Percentiles rank a stretch among this genome's conserved stretches.
phyloP scores from a whole-genome alignment of 2,329 filamentous ascomycete genomes.

The Aspergillus hiratsukae region DNA sequence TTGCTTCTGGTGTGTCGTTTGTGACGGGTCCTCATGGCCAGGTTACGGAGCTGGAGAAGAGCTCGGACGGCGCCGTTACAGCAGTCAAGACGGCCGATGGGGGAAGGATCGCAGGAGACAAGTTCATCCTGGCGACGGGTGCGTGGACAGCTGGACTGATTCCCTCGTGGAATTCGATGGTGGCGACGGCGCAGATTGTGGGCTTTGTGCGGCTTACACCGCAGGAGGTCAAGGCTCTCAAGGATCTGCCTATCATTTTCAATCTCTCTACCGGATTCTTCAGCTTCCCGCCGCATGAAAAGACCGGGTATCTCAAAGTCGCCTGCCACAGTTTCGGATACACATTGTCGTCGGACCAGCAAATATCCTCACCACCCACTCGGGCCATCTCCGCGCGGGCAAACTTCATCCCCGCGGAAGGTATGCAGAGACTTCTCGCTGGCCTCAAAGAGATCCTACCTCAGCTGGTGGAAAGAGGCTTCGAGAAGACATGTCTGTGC shows the following conservation, averaged over 20 bases:
- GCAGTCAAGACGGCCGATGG: constrained; percentile 54
- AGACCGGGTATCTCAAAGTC: constrained; percentile 51
- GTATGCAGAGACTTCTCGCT: constrained; percentile 52
- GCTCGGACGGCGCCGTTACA: constrained; percentile 39
- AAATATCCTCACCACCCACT: constrained; percentile 18
- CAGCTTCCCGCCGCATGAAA: constrained; percentile 41
- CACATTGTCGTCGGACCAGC: constrained; percentile 16
- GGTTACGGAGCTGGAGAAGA: constrained; percentile 33
- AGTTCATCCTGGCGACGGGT: constrained; percentile 73
- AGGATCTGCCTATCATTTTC: constrained; percentile 58
- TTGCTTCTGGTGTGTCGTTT: constrained; percentile 21
- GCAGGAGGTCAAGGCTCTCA: constrained; percentile 60
- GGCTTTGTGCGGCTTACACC: constrained; percentile 68
- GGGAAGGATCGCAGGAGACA: constrained; percentile 53
- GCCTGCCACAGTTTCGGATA: constrained; percentile 66
- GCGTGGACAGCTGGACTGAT: constrained; percentile 76
- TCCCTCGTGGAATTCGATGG: constrained; percentile 66
- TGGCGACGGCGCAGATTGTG: constrained; percentile 73
- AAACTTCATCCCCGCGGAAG: constrained; percentile 46
- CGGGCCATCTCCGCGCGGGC: constrained; percentile 19
- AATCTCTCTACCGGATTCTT: constrained; percentile 45
- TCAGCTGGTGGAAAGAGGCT: constrained; percentile 53
- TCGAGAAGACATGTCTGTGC: constrained; percentile 57
- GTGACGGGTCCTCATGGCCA: constrained; percentile 25
- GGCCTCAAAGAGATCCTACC: constrained; percentile 58